Evolutionary conservation across 306 rosid species (phyloP), one percentile per base, ranked within the genome.

Genomic region (Casuarina cunninghamiana): DNA sequence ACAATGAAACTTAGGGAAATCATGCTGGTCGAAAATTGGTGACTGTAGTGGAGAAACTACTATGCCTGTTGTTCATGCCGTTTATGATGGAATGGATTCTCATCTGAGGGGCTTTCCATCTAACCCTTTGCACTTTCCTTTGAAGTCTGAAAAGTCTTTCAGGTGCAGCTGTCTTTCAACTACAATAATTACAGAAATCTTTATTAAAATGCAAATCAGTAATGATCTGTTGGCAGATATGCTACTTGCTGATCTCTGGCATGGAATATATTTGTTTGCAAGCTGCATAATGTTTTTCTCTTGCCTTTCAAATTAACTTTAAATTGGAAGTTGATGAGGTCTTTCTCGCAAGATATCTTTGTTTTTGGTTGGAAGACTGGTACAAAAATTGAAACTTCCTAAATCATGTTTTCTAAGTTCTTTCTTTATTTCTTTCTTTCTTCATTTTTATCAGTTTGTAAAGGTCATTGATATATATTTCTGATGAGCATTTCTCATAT

Each of bases 401-500:
- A 58, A 6, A 21, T 58, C 65, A 58, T 58, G 11, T 58, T 21
- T 58, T 58, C 19, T 19, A 58, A 58, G 9, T 58, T 12, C 2
- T 13, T 38, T 15, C 60, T 50, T 72, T 42, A 2, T 1, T 26
- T 26, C 53, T 44, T 26, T 26, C 32, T 26, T 26, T 26, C 32
- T 26, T 26, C 32, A 26, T 26, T 26, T 26, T 26, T 26, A 26
- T 26, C n/a, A 74, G 43, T 69, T 77, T 53, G 71, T 44, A 43
- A 53, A 45, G 69, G 51, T 67, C 76, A 72, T 80, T 46, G 46
- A 55, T 70, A 66, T 69, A 75, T 50, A 65, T 72, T 83, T 75
- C 76, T 90, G 73, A 89, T 86, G 76, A 15, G 72, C 67, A 42
- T 82, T 81, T 88, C 72, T 77, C 44, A 77, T 74, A 13, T 72